Base-by-base conservation (phyloP, 805 yeast genomes). In the Cyberlindnera lachancei region DNA sequence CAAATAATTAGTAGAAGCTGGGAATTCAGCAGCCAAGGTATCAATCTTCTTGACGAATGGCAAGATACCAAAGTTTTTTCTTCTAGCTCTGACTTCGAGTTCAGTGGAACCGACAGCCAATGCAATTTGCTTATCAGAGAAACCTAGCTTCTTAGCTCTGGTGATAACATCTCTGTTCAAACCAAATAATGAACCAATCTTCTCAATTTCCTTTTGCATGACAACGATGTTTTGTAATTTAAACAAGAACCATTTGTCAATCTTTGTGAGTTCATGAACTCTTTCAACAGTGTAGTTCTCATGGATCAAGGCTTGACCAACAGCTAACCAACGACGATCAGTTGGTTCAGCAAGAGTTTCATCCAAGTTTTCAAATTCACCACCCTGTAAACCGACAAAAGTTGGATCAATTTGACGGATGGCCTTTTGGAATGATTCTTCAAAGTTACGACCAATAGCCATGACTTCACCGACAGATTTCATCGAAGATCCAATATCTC, bases 391-490 rank as follows among this genome's bases (percentile, higher is more conserved):
- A 25, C 96, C 96, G 51, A 85, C 58, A 43, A 73, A 76, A 3
- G 94, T 78, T 25, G 96, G 96, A 54, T 87, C 96, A 41, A 87
- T 85, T 61, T 88, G 95, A 65, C 98, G 79, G 45, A 90, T 78
- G 27, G 97, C 97, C 70, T 90, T 90, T 68, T 92, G 96, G 71
- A 90, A 80, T 22, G 96, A 82, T 66, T 90, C 98, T 67, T 90
- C 98, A 56, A 90, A 90, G 44, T 79, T 90, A 65, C 98, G 80
- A 55, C 98, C 98, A 55, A 90, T 92, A 28, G 96, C 94, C 98
- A 90, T 90, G 38, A 90, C 98, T 64, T 90, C 98, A 60, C 98
- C 98, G 35, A 90, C 98, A 38, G 96, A 88, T 63, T 90, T 90
- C 98, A 90, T 90, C 27, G 96, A 78, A 8, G 95, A 84, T 29